Evolutionary conservation across 768 basidiomycete species (phyloP), one percentile per base, ranked within the genome.

Genomic region (Mrakia blollopis): DNA sequence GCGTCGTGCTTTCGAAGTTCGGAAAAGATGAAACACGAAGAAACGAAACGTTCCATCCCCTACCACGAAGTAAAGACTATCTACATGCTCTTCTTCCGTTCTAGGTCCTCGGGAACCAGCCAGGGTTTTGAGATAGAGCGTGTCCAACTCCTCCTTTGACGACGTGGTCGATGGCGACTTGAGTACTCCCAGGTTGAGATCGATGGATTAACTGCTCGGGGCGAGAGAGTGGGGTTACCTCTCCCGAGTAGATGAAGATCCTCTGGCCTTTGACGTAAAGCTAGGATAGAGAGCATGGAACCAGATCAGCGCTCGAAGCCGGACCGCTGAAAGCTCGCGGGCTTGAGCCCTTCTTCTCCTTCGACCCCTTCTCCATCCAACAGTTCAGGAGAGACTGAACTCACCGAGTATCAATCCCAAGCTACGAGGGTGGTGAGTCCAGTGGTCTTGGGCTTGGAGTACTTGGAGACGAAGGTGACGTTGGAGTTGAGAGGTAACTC

Each of bases 401-500:
- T 30, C 47, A 71, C 44, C 23, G 70, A 71, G 47, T 71, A 71
- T 4, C 70, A 50, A 44, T 71, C 70, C 70, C 70, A 71, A 16
- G 70, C 41, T 1, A 71, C 70, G 11, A 50, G 2, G 4, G 54
- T 28, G 0, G 44, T 70, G 41, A 70, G 28, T 9, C 68, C 68
- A 10, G 68, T 47, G 23, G 68, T 70, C 21, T 47, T 37, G n/a
- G 68, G 68, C 39, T 70, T 70, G 1, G 68, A 70, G 35, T 3
- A 65, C 32, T 32, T 39, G 37, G 30, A 28, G 37, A 65, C 37
- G 63, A 35, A 65, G 32, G 13, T 65, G 30, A 65, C 37, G 32
- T 65, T 65, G 16, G 63, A 39, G 63, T 30, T 37, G 32, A 11
- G 25, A 11, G 63, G 63, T 14, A 65, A 39, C 23, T 30, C 32